Evolutionary conservation across 192 early-diverging fungal genomes (phyloP).

Genomic region (Mortierella hygrophila): DNA sequence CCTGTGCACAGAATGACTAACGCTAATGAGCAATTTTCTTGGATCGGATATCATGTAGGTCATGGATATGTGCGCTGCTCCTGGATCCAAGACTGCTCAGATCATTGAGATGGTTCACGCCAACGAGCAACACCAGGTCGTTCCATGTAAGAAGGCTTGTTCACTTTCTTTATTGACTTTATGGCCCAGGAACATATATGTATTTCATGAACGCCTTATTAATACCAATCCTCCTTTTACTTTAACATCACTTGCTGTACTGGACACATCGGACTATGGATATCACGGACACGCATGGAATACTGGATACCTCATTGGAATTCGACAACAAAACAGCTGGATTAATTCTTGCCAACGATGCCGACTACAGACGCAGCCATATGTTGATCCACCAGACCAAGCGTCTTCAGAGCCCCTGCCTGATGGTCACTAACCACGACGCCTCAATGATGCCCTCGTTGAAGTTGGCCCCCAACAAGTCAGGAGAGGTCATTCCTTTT

Average conservation of each 20-base stretch:
- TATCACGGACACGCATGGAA: not conserved
- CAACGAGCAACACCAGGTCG: constrained; percentile 64
- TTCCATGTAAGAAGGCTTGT: constrained; percentile 59
- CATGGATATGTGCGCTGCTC: constrained; percentile 97
- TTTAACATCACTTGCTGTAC: not conserved
- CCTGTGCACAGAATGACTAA: not conserved
- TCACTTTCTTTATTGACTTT: not conserved
- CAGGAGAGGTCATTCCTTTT: constrained; percentile 61
- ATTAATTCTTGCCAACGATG: constrained; percentile 97
- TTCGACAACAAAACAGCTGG: constrained; percentile 63
- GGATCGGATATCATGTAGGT: constrained; percentile 39
- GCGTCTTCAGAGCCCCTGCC: constrained; percentile 91
- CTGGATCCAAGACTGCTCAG: constrained; percentile 98
- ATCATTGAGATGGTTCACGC: constrained; percentile 84
- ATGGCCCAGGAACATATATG: not conserved
- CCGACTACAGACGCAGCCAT: constrained; percentile 89
- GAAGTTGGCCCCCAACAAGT: constrained; percentile 43
- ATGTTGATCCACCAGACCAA: constrained; percentile 98
- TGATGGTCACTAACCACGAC: constrained; percentile 97
- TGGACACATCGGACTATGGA: not conserved
- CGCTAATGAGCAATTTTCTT: not conserved
- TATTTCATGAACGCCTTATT: not conserved
- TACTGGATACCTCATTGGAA: not conserved
- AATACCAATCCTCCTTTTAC: not conserved
- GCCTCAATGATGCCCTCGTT: constrained; percentile 67